A percentile compares a stretch with the other conserved stretches of the same genome.
Conservation (phyloP, 192 early-diverging fungal genomes). For the Phlyctochytrium arcticum region DNA sequence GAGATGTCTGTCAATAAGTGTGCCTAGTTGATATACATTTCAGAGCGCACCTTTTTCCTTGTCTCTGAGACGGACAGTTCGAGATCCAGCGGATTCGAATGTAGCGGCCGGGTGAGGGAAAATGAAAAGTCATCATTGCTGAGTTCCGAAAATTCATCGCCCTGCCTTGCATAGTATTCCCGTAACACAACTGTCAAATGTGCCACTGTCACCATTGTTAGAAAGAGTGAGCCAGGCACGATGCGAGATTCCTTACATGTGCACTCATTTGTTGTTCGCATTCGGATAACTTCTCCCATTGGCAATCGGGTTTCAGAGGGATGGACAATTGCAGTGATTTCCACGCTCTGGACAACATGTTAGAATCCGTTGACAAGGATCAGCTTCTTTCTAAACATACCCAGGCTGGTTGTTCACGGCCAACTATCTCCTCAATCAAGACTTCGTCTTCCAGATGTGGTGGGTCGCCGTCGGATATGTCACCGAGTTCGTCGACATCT, state of each 20-base stretch:
- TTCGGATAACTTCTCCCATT: constrained; percentile 7
- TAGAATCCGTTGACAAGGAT: too few species aligned
- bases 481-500: too few species aligned
- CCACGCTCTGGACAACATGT: not conserved
- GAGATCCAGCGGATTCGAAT: not conserved
- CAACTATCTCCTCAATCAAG: too few species aligned
- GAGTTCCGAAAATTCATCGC: not conserved
- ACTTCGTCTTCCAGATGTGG: too few species aligned
- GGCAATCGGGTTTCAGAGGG: constrained; percentile 4
- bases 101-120: not conserved
- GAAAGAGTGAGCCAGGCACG: too few species aligned
- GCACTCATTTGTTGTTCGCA: constrained; percentile 12
- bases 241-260: constrained; percentile 1
- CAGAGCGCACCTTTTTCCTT: not conserved
- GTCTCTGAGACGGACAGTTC: not conserved
- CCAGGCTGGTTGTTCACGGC: too few species aligned
- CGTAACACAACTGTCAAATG: constrained; percentile 3
- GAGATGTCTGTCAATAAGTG: not conserved
- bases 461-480: too few species aligned
- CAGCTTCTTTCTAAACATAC: too few species aligned
- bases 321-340: constrained; percentile 9
- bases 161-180: constrained; percentile 4
- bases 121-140: not conserved
- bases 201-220: too few species aligned
- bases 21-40: not conserved